Percentiles rank a stretch among this genome's conserved stretches.
These are phyloP conservation scores for Fusarium nodosum DNA, from an alignment of 2,329 filamentous ascomycete species.

Conservation along the genomic window DNA sequence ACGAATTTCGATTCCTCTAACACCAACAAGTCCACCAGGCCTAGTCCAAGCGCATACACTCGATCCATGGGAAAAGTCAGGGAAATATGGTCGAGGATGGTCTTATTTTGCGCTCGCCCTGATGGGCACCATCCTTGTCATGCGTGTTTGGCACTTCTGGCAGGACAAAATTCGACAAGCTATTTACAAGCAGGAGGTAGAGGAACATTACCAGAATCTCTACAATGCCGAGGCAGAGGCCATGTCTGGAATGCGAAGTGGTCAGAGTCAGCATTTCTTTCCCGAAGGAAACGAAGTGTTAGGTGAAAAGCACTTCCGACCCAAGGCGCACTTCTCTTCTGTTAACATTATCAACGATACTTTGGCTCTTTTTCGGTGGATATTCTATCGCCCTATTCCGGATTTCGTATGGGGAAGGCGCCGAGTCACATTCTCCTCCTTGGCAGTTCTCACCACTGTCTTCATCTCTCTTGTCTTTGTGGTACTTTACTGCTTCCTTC, in stretches of 20 bases:
- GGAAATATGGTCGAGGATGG: slow-evolving; percentile 89
- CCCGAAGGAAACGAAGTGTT: slow-evolving; percentile 69
- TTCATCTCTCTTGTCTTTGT: slow-evolving; percentile 78
- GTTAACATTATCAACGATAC: slow-evolving; percentile 81
- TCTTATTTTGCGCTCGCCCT: slow-evolving; percentile 87
- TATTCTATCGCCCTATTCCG: slow-evolving; percentile 90
- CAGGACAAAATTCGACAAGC: slow-evolving; percentile 93
- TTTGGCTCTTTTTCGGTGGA: slow-evolving; percentile 85
- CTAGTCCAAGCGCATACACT: slow-evolving; percentile 72
- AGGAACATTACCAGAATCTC: slow-evolving; percentile 71
- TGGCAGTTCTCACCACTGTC: slow-evolving; percentile 78
- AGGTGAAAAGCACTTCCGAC: slow-evolving; percentile 69
- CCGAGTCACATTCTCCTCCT: slow-evolving; percentile 83
- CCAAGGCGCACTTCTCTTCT: slow-evolving; percentile 80
- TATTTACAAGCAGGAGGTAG: slow-evolving; percentile 85
- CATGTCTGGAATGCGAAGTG: slow-evolving; percentile 62
- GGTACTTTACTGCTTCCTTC: slow-evolving; percentile 85
- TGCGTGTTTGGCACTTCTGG: slow-evolving; percentile 89
- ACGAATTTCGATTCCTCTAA: slow-evolving; percentile 72
- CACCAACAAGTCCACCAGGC: slow-evolving; percentile 70
- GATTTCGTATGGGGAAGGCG: slow-evolving; percentile 76
- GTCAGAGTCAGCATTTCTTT: slow-evolving; percentile 78
- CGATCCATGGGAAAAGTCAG: slow-evolving; percentile 85
- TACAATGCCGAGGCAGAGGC: slow-evolving; percentile 66
- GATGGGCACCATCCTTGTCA: slow-evolving; percentile 73